Percentiles rank a stretch among this genome's conserved stretches.
Conservation (phyloP, 148 eudicot genomes). For the Heliamphora exappendiculata region DNA sequence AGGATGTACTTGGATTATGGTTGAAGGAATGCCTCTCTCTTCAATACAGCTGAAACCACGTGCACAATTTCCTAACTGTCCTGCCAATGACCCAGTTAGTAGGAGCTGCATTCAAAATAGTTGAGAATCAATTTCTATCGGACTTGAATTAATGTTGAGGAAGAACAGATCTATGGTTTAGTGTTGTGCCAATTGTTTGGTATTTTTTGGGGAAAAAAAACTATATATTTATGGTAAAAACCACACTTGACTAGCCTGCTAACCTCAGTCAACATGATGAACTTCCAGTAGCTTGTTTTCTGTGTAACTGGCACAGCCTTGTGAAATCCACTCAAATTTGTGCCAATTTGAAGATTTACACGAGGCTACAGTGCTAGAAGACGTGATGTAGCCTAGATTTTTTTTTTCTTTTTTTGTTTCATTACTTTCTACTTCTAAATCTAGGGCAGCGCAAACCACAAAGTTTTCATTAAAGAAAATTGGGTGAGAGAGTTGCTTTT, state of each 20-base stretch:
- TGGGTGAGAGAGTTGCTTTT: background rate
- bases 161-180: slow-evolving; percentile 1
- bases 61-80: background rate
- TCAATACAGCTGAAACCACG: slow-evolving; percentile 3
- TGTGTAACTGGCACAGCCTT: background rate
- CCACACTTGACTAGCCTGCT: background rate
- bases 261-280: background rate
- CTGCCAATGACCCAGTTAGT: background rate
- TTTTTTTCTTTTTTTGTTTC: background rate
- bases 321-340: background rate
- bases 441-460: background rate
- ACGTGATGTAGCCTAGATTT: background rate
- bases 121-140: slow-evolving; percentile 1
- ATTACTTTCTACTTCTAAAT: background rate
- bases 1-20: background rate
- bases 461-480: background rate
- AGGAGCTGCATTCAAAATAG: background rate
- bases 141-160: background rate
- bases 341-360: background rate
- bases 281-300: background rate
- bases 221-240: background rate
- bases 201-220: background rate
- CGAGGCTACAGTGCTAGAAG: background rate
- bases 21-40: background rate
- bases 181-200: background rate